Base-by-base conservation (phyloP, 1,139 yeast species). In the Oligophagozyma castellii region DNA sequence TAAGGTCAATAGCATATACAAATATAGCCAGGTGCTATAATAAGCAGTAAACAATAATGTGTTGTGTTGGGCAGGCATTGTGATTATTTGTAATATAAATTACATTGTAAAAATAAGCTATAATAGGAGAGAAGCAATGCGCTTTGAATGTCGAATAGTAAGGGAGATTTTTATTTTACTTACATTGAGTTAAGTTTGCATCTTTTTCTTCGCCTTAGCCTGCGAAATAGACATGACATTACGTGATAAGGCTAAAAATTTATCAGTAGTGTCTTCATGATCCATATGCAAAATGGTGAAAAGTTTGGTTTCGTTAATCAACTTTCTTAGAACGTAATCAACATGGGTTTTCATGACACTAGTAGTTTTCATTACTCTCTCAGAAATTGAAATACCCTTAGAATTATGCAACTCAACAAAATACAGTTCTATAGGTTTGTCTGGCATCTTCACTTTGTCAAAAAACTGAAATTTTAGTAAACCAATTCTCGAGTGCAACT, bases 241-340 rank as follows among this genome's bases (percentile, higher is more conserved):
- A 24, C 26, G 27, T 16, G 42, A 38, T 23, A 38, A 22, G 6
- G 30, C 31, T 19, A 39, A 34, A 12, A 38, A 23, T 12, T 30
- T 26, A 21, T 29, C 25, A 16, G 30, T 26, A 14, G 32, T 28
- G 12, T 27, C 18, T 3, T 15, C 21, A 18, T 31, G 35, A 23
- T 36, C 28, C 18, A 42, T 29, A 16, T 37, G 29, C 28, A 41
- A 37, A 14, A 42, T 28, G 22, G 39, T 29, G 18, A 41, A 44
- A 12, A 53, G 40, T 29, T 46, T 48, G 10, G 51, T 43, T 24
- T 42, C 40, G 11, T 35, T 33, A 10, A 50, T 28, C 11, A 50
- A 25, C 16, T 43, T 44, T 24, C 41, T 44, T 12, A 48, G 36
- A 19, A 50, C 39, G 20, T 42, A 31, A n/a, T 43, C 39, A 8